Evolutionary conservation across 2,329 filamentous ascomycete species (phyloP), one percentile per base, ranked within the genome.

Genomic region (Colletotrichum truncatum): DNA sequence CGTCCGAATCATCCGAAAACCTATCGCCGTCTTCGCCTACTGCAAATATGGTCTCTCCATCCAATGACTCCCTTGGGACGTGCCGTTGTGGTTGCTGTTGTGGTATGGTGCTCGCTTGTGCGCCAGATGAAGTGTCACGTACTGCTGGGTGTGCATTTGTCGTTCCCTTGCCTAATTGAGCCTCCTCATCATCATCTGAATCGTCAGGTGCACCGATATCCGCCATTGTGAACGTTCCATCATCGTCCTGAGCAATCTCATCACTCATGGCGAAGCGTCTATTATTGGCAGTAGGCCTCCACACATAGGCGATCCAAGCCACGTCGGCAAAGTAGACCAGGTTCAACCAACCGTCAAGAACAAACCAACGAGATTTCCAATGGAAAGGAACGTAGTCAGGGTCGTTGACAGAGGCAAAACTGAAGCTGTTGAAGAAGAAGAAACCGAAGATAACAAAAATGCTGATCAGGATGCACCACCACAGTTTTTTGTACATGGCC

Each of bases 201-300:
- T 89, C 87, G 56, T 89, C 89, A 3, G 87, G 87, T 53, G 93
- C 92, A 54, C 93, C 93, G 67, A 99, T 91, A 61, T 96, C 96
- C 51, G 92, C 92, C 75, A 99, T 97, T 75, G 98, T 96, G 76
- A 99, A 99, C 46, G 84, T 87, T 34, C 96, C 96, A 74, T 98
- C 95, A 72, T 99, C 96, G 73, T 99, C 96, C 86, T 98, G 96
- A 3, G 96, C 95, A 74, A 99, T 91, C 87, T 99, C 96, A 74
- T 99, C 96, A 81, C 93, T 97, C 96, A 99, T 99, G 68, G 96
- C 96, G 73, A 99, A 99, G 62, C 96, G 89, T 72, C 94, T 88
- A 81, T 99, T 99, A 80, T 99, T 98, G 55, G 92, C 94, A 21
- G 95, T 98, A 6, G 96, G 96, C 49, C 96, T 87, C 96, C 96